Evolutionary conservation across 176 grass and related monocot species (phyloP), one percentile per base, ranked within the genome.

Genomic region (Thalia dealbata): DNA sequence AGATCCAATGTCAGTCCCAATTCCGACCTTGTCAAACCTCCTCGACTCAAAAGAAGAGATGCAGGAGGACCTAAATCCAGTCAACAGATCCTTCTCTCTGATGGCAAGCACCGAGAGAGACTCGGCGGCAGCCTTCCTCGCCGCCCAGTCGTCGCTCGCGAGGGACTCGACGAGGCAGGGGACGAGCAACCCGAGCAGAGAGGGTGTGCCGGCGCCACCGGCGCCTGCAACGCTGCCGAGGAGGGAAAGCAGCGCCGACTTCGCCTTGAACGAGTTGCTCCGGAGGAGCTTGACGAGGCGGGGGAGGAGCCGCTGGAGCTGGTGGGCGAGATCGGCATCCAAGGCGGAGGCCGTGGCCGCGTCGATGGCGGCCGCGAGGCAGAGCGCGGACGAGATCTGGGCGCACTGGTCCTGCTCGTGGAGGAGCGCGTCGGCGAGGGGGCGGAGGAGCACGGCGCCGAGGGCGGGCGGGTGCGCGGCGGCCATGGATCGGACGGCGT

Each of bases 331-430:
- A 80, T 91, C 87, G n/a, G 72, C 63, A 22, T 72, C 83, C 65
- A 24, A 43, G 9, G 32, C 32, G 22, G 51, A 79, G 73, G 0
- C 61, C 78, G 35, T 44, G 10, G 85, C 81, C 1, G 87, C 83
- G 64, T 92, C 87, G 69, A 93, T 50, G 1, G 95, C 95, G 0
- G 89, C 89, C 0, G 87, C 87, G 0, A 84, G 70, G 18, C 78
- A 88, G 46, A 97, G 93, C 3, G 93, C 87, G 14, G 89, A 78
- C 10, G 89, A 64, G 42, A 90, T 78, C 81, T 92, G 93, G 3
- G 89, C 87, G 85, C 88, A 87, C 10, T 90, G 89, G 68, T 97
- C 93, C 83, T 97, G 93, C 82, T 97, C 89, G 81, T 92, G 93
- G n/a, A 90, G 82, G 29, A 97, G 70, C 1, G 89, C 87, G 30